phyloP scores from a whole-genome alignment of 2,329 filamentous ascomycete species.

The Verticillium isaacii region DNA sequence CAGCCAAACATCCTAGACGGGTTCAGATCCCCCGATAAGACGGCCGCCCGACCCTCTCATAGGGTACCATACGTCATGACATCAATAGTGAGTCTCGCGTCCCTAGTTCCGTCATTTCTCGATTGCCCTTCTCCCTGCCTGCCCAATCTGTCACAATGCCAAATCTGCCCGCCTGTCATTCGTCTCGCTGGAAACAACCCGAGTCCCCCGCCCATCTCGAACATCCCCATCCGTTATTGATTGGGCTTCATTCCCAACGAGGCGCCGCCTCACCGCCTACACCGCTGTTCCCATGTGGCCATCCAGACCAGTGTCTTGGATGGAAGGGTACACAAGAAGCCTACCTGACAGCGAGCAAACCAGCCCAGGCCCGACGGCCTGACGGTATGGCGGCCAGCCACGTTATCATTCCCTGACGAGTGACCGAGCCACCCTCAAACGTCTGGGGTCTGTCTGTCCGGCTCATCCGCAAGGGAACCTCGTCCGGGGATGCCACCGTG shows the following conservation, averaged over 20 bases:
- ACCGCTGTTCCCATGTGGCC: not conserved
- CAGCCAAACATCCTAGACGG: not conserved
- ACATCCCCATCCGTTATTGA: not conserved
- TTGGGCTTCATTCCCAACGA: not conserved
- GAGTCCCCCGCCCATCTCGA: not conserved
- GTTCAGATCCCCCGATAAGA: not conserved
- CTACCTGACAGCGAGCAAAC: not conserved
- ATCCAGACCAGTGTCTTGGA: not conserved
- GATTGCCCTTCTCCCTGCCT: not conserved
- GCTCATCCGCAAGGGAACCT: not conserved
- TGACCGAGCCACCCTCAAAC: not conserved
- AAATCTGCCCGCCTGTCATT: not conserved
- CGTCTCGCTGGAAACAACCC: not conserved
- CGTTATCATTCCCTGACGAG: not conserved
- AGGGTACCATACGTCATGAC: conserved; percentile 19
- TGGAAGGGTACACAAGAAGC: not conserved
- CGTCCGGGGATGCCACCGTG: not conserved
- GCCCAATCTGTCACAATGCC: not conserved
- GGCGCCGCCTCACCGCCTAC: not conserved
- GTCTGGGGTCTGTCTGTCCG: not conserved
- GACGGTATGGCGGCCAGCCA: not conserved
- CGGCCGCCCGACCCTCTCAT: not conserved
- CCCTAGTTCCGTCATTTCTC: conserved; percentile 1
- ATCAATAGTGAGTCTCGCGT: conserved; percentile 23
- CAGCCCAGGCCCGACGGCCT: not conserved